A percentile compares a stretch with the other conserved stretches of the same genome.
phyloP scores from a whole-genome alignment of 192 early-diverging fungal species.

The Dimargaris xerosporica region DNA sequence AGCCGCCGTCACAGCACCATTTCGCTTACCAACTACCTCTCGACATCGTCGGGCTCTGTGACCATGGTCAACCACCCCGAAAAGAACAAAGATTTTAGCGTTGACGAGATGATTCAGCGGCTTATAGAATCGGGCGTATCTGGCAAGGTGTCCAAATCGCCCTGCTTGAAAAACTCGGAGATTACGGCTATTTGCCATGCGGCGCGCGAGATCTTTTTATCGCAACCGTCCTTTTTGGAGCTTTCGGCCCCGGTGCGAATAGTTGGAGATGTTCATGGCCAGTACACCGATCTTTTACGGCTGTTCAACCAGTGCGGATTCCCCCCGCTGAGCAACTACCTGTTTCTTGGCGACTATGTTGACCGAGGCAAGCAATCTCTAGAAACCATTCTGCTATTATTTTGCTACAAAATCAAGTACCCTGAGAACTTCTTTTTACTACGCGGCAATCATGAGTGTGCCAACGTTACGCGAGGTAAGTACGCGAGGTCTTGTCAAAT shows the following conservation, averaged over 20 bases:
- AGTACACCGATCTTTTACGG: constrained; percentile 81
- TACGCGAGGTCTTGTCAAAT: too few species aligned
- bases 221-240: constrained; percentile 69
- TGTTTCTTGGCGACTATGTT: constrained; percentile 93
- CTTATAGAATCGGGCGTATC: constrained; percentile 64
- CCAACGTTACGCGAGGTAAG: constrained; percentile 79
- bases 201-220: constrained; percentile 77
- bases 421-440: constrained; percentile 95
- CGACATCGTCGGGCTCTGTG: constrained; percentile 23
- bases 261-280: constrained; percentile 89
- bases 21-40: constrained; percentile 31
- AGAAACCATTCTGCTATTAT: constrained; percentile 83
- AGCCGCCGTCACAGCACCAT: constrained; percentile 12
- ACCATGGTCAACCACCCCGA: constrained; percentile 30
- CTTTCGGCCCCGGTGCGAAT: constrained; percentile 65
- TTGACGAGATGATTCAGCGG: constrained; percentile 82
- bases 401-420: constrained; percentile 95
- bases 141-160: constrained; percentile 53
- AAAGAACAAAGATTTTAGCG: constrained; percentile 40
- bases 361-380: constrained; percentile 91
- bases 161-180: constrained; percentile 74
- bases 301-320: constrained; percentile 90
- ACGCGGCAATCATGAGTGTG: constrained; percentile 93
- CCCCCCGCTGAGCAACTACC: constrained; percentile 79
- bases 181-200: constrained; percentile 71